Evolutionary conservation across 345 rosid species (phyloP).

Genomic region (Salix brachista): DNA sequence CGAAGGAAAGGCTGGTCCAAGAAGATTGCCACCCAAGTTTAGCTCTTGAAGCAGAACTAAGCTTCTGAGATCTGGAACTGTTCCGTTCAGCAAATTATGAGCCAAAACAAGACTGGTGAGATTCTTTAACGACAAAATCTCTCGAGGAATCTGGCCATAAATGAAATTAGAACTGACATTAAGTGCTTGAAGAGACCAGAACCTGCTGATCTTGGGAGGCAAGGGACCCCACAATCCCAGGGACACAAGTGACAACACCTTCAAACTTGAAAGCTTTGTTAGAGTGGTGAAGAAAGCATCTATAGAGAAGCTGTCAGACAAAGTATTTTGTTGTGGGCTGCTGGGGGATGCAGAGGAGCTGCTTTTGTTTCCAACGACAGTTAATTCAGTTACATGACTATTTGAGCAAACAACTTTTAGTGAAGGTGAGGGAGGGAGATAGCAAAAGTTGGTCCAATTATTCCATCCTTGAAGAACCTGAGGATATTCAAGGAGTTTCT

Average conservation of each 20-base stretch:
- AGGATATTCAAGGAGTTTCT: conserved; percentile 66
- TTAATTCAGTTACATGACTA: conserved; percentile 49
- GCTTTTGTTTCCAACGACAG: conserved; percentile 59
- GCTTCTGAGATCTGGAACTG: conserved; percentile 53
- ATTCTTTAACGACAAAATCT: conserved; percentile 43
- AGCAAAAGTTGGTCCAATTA: conserved; percentile 70
- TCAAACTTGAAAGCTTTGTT: conserved; percentile 58
- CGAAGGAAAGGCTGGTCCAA: conserved; percentile 66
- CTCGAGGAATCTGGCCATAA: conserved; percentile 50
- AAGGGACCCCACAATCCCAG: conserved; percentile 77
- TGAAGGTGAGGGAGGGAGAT: conserved; percentile 55
- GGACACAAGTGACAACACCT: conserved; percentile 58
- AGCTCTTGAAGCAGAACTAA: conserved; percentile 47
- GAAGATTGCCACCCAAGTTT: conserved; percentile 49
- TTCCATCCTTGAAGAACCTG: conserved; percentile 65
- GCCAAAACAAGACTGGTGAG: conserved; percentile 57
- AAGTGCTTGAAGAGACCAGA: conserved; percentile 48
- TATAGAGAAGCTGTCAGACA: conserved; percentile 50
- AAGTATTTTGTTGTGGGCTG: conserved; percentile 16
- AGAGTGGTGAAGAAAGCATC: conserved; percentile 67
- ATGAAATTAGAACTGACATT: conserved; percentile 77
- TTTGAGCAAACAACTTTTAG: conserved; percentile 54
- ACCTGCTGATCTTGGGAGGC: conserved; percentile 50
- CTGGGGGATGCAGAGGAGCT: conserved; percentile 21
- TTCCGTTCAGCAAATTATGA: conserved; percentile 59